A percentile compares a stretch with the other conserved stretches of the same genome.
Conservation (phyloP, 257 asterid genomes). For the Cruciata laevipes region DNA sequence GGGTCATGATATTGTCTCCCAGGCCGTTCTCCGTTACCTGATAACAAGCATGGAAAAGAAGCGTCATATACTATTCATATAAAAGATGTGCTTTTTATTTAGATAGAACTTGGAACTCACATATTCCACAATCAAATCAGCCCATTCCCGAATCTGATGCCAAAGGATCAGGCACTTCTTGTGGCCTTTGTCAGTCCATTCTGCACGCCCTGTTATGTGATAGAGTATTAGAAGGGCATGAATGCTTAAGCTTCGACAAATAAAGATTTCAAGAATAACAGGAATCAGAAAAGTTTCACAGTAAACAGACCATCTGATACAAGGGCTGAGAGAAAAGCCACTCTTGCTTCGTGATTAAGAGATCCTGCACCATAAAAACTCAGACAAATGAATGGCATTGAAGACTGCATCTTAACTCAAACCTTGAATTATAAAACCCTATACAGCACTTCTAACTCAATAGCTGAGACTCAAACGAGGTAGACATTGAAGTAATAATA, state of each 20-base stretch:
- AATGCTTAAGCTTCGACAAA: not conserved
- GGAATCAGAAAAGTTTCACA: not conserved
- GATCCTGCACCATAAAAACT: slow-evolving; percentile 56
- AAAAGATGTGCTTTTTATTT: not conserved
- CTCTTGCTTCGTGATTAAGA: slow-evolving; percentile 88
- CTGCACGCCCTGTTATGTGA: slow-evolving; percentile 72
- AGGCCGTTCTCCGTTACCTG: slow-evolving; percentile 86
- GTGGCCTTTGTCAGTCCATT: slow-evolving; percentile 85
- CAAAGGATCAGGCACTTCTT: slow-evolving; percentile 77
- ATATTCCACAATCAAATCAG: slow-evolving; percentile 39
- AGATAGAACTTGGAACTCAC: slow-evolving; percentile 29
- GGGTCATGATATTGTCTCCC: slow-evolving; percentile 80
- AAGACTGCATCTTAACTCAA: not conserved
- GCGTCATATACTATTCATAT: not conserved
- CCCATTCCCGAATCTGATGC: slow-evolving; percentile 60
- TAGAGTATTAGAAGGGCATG: slow-evolving; percentile 5
- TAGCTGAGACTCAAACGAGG: not conserved
- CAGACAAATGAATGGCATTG: not conserved
- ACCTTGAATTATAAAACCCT: not conserved
- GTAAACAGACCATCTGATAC: slow-evolving; percentile 60
- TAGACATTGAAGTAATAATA: not conserved
- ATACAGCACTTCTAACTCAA: not conserved
- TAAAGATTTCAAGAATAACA: not conserved
- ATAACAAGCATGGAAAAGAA: slow-evolving; percentile 2
- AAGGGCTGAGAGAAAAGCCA: slow-evolving; percentile 72